A percentile compares a stretch with the other conserved stretches of the same genome.
Evolutionary conservation across 2,329 filamentous ascomycete species (phyloP).

Genomic region (Botryotinia calthae): DNA sequence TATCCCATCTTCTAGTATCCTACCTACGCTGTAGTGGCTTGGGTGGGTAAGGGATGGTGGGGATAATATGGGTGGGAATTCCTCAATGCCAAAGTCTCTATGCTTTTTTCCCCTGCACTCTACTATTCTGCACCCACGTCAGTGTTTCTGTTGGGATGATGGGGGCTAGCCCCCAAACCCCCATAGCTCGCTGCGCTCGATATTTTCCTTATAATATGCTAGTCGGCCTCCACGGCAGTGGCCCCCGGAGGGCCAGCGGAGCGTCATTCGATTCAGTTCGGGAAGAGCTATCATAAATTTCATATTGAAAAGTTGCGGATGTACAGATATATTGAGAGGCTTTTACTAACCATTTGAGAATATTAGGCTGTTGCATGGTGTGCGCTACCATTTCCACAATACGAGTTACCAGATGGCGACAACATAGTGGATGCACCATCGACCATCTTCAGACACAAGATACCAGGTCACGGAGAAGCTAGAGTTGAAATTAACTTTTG

Average conservation of each 20-base stretch:
- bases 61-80: neutral
- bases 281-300: neutral
- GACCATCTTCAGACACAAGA: conserved; percentile 41
- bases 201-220: neutral
- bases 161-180: neutral
- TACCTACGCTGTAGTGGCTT: neutral
- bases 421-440: conserved; percentile 31
- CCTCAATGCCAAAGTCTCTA: neutral
- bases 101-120: neutral
- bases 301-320: neutral
- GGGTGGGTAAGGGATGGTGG: neutral
- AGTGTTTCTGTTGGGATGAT: neutral
- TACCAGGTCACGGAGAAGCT: conserved; percentile 61
- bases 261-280: neutral
- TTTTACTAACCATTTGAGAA: neutral
- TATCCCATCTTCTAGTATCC: neutral
- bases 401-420: conserved; percentile 50
- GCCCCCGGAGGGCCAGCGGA: neutral
- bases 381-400: conserved; percentile 63
- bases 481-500: conserved; percentile 66
- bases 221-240: neutral
- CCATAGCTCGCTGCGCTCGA: neutral
- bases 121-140: neutral
- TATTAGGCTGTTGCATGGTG: conserved; percentile 61
- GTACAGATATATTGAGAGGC: neutral